phyloP scores from a whole-genome alignment of 2,329 filamentous ascomycete genomes.

The Fusarium duplospermum region DNA sequence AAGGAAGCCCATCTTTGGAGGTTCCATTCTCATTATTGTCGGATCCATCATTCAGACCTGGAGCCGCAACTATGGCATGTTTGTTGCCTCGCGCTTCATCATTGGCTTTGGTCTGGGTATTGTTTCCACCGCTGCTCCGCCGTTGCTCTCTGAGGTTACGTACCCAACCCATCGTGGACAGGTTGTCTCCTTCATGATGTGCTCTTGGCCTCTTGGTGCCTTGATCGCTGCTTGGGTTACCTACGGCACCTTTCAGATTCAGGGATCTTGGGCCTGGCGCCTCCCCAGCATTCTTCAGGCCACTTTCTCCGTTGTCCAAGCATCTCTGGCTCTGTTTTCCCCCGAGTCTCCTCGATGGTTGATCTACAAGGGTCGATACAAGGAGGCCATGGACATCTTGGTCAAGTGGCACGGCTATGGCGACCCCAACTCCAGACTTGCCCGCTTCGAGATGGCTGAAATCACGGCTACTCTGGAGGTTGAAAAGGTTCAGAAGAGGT shows the following conservation, averaged over 20 bases:
- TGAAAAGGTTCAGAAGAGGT: constrained; percentile 41
- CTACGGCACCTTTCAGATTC: constrained; percentile 55
- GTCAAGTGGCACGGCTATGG: constrained; percentile 40
- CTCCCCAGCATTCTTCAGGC: constrained; percentile 60
- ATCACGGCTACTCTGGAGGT: constrained; percentile 39
- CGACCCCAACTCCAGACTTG: constrained; percentile 23
- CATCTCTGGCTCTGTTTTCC: constrained; percentile 17
- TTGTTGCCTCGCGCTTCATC: constrained; percentile 50
- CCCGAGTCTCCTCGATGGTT: constrained; percentile 40
- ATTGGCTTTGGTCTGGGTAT: constrained; percentile 57
- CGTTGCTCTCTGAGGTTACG: constrained; percentile 51
- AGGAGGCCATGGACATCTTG: constrained; percentile 35
- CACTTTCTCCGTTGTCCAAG: constrained; percentile 43
- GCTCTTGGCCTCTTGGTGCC: constrained; percentile 32
- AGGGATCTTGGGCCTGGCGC: constrained; percentile 60
- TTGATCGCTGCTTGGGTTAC: constrained; percentile 47
- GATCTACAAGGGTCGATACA: constrained; percentile 42
- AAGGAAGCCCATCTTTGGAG: constrained; percentile 42
- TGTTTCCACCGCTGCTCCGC: constrained; percentile 45
- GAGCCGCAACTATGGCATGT: constrained; percentile 49
- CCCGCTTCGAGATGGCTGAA: constrained; percentile 37
- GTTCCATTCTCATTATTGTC: constrained; percentile 44
- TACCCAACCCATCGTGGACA: constrained; percentile 51
- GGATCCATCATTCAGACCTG: constrained; percentile 45
- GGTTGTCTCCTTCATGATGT: constrained; percentile 46